A percentile compares a stretch with the other conserved stretches of the same genome.
phyloP scores from a whole-genome alignment of 768 basidiomycete genomes.

The Cyclocybe cylindracea region DNA sequence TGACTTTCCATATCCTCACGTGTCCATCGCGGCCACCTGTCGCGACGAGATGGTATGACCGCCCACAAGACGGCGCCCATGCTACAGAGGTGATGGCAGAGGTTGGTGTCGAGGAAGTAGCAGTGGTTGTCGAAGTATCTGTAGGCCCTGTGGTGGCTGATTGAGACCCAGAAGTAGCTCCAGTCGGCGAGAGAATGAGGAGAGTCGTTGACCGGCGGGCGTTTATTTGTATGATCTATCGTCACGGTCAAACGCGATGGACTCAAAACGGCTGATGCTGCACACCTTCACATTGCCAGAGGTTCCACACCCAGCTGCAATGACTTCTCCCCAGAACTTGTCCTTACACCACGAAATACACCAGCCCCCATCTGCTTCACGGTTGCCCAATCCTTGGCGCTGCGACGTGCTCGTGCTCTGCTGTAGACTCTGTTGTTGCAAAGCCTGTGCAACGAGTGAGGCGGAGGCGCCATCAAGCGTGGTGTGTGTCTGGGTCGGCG shows the following conservation, averaged over 20 bases:
- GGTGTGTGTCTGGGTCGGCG: constrained; percentile 66
- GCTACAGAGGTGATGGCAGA: constrained; percentile 80
- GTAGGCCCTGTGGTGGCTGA: constrained; percentile 8
- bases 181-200: constrained; percentile 43
- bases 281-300: constrained; percentile 77
- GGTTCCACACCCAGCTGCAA: constrained; percentile 76
- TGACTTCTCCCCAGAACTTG: constrained; percentile 89
- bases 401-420: constrained; percentile 19
- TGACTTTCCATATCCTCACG: constrained; percentile 88
- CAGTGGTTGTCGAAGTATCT: constrained; percentile 18
- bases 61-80: constrained; percentile 94
- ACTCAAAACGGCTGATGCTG: background rate
- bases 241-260: background rate
- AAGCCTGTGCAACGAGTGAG: constrained; percentile 62
- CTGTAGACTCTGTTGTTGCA: constrained; percentile 30
- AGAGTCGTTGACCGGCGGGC: constrained; percentile 68
- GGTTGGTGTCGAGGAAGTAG: constrained; percentile 38
- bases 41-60: constrained; percentile 93
- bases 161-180: background rate
- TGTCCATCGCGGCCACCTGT: constrained; percentile 86
- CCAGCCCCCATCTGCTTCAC: constrained; percentile 92
- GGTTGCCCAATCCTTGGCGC: constrained; percentile 52
- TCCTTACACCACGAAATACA: constrained; percentile 96
- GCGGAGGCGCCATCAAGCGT: constrained; percentile 58
- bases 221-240: constrained; percentile 74